These are phyloP conservation scores for Parietaria judaica DNA, from an alignment of 306 rosid species.

Conservation along the genomic window DNA sequence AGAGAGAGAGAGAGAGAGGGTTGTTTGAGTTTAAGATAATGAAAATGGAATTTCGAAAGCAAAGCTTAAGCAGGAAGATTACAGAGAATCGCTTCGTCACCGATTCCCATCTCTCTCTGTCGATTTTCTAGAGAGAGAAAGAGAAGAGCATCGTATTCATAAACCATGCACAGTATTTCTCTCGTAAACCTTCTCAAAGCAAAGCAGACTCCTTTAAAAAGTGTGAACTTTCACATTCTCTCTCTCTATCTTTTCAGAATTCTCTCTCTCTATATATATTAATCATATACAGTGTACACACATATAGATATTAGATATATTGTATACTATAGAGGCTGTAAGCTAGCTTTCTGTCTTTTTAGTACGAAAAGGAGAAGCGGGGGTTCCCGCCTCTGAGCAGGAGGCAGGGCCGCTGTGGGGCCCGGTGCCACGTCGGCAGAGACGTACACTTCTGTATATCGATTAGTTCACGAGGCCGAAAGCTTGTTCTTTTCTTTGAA, in stretches of 20 bases:
- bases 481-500: constrained; percentile 7
- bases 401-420: constrained; percentile 33
- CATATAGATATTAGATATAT: no score
- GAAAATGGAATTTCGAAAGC: constrained; percentile 21
- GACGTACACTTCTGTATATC: constrained; percentile 13
- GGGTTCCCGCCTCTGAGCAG: constrained; percentile 73
- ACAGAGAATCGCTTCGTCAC: constrained; percentile 42
- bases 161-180: background rate
- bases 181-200: no score
- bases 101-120: constrained; percentile 25
- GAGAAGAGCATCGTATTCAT: background rate
- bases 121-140: constrained; percentile 7
- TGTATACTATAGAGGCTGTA: no score
- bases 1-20: background rate
- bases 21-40: background rate
- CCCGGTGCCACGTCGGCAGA: constrained; percentile 33
- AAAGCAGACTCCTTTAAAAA: no score
- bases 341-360: no score
- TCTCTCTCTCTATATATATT: no score
- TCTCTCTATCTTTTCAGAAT: background rate
- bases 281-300: no score
- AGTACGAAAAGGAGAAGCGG: no score
- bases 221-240: no score
- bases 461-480: constrained; percentile 46
- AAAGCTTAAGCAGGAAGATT: constrained; percentile 54